Evolutionary conservation across 495 filamentous ascomycete species (phyloP).

Genomic region (Hypoxylon fuscum): DNA sequence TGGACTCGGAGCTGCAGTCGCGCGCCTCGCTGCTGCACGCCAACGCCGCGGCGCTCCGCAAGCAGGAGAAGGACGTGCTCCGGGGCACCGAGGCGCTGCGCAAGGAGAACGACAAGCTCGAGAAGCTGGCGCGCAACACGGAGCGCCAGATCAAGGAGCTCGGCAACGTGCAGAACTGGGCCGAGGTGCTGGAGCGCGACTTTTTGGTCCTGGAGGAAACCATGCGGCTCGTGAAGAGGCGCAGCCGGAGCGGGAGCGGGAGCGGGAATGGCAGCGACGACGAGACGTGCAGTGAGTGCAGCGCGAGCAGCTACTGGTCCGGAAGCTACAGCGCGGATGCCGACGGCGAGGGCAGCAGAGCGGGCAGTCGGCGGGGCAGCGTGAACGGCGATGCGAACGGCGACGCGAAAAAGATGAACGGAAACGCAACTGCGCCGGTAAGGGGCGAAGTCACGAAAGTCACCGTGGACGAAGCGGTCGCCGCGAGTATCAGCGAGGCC

Average conservation of each 20-base stretch:
- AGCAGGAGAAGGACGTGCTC: constrained; percentile 75
- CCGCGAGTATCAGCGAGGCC: constrained; percentile 40
- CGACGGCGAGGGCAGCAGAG: constrained; percentile 42
- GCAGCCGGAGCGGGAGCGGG: constrained; percentile 37
- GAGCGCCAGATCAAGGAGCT: constrained; percentile 85
- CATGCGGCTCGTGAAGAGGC: constrained; percentile 68
- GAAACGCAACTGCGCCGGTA: neutral
- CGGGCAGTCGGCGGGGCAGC: constrained; percentile 44
- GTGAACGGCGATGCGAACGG: constrained; percentile 26
- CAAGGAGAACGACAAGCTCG: constrained; percentile 75
- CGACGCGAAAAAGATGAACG: constrained; percentile 19
- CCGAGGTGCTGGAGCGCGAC: constrained; percentile 93
- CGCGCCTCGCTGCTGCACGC: constrained; percentile 79
- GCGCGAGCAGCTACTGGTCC: constrained; percentile 43
- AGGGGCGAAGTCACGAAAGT: constrained; percentile 7
- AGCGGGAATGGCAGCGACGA: constrained; percentile 33
- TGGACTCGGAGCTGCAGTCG: constrained; percentile 73
- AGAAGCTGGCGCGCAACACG: constrained; percentile 72
- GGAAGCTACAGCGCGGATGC: constrained; percentile 47
- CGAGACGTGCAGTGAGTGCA: constrained; percentile 40
- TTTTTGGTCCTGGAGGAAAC: constrained; percentile 89
- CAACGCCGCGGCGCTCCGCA: constrained; percentile 73
- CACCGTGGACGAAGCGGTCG: constrained; percentile 31
- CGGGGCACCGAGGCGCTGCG: constrained; percentile 71
- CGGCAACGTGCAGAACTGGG: constrained; percentile 98